Evolutionary conservation across 805 yeast species (phyloP), one percentile per base, ranked within the genome.

Genomic region (Wickerhamiella spandovensis): DNA sequence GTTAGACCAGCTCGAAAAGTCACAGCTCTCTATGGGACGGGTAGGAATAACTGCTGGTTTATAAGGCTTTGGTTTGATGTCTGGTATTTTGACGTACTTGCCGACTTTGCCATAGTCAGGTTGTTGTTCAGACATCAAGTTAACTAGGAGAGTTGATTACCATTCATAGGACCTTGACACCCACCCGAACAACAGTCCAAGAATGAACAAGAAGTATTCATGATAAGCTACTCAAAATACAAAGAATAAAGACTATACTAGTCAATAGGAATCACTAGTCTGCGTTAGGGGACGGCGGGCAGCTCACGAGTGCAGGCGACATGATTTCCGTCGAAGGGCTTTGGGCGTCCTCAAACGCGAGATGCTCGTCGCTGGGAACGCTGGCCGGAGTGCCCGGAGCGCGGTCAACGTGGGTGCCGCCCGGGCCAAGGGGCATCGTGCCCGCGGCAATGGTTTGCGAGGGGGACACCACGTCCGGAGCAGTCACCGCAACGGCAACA

Each of bases 211-310:
- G n/a, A n/a, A n/a, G n/a, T n/a, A n/a, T n/a, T n/a, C n/a, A n/a
- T n/a, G n/a, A n/a, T n/a, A n/a, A n/a, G n/a, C n/a, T n/a, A n/a
- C n/a, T n/a, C 5, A 4, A 28, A 28, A 28, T 28, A 28, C 32
- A 28, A n/a, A 28, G 32, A 28, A 28, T 28, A 28, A 28, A 28
- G 32, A 28, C 32, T 28, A 28, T 28, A 28, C 32, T 28, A 28
- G n/a, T n/a, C n/a, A n/a, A n/a, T n/a, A n/a, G 32, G 15, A 8
- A 35, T 35, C 7, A 15, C 39, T 35, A 35, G 39, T 35, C 39
- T 15, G 20, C 20, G 39, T 35, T 35, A 17, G 62, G 62, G 3
- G 61, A 58, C 2, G 61, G 55, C 22, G 62, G 62, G 46, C 62
- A 59, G 24, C 60, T 51, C 24, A 56, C 24, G 6, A 59, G 49